Conservation (phyloP, 495 filamentous ascomycete genomes). For the Evernia prunastri region DNA sequence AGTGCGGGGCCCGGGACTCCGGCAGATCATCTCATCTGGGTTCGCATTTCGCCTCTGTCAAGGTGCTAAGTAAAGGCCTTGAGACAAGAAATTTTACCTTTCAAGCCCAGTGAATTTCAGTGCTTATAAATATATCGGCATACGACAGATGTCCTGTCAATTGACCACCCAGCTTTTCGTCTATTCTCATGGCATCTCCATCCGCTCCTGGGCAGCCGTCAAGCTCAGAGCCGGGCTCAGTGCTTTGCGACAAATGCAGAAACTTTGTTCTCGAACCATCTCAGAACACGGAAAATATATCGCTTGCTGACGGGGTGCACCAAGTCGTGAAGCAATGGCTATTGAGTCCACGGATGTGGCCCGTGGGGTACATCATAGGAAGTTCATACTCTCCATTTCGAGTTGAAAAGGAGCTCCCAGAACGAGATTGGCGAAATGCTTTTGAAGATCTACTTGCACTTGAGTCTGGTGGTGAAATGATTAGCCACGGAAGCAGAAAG, state of each 20-base stretch:
- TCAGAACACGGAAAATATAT: neutral
- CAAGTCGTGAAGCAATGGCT: neutral
- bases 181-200: constrained; percentile 2
- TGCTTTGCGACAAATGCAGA: constrained; percentile 12
- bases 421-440: constrained; percentile 17
- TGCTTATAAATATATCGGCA: too few relatives aligned
- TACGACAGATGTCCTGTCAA: neutral
- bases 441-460: constrained; percentile 22
- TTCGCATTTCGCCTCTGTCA: too few relatives aligned
- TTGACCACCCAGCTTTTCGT: neutral
- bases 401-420: constrained; percentile 1
- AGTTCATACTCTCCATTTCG: constrained; percentile 19
- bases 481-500: constrained; percentile 11
- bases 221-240: constrained; percentile 5
- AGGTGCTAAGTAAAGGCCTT: too few relatives aligned
- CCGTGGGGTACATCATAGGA: constrained; percentile 11
- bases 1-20: neutral
- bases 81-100: too few relatives aligned
- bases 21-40: neutral
- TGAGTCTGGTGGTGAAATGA: constrained; percentile 12
- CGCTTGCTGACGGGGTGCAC: neutral
- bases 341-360: constrained; percentile 9
- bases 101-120: too few relatives aligned
- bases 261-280: constrained; percentile 6
- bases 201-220: neutral